Evolutionary conservation across 305 asterid genomes (phyloP), one percentile per base, ranked within the genome.

Genomic region (Ruellia speciosa): DNA sequence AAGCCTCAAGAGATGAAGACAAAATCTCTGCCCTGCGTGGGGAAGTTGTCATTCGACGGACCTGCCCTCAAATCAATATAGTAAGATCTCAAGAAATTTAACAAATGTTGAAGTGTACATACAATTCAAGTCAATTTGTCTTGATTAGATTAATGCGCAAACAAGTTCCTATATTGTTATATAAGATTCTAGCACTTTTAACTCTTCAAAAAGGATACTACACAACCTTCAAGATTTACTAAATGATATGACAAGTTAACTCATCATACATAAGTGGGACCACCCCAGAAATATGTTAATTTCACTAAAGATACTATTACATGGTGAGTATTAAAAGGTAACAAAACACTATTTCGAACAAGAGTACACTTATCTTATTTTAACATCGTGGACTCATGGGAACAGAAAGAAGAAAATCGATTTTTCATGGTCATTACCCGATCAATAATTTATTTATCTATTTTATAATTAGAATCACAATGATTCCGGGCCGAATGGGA

Each of bases 21-120:
- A 93, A 75, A 72, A 93, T 88, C 68, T 88, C 96, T 35, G 99
- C 99, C 80, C 97, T 93, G 66, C 73, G 88, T 16, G 97, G 97
- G 65, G 99, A 93, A 71, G 96, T 86, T 56, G 99, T 93, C 97
- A 93, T 93, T 69, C 99, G 84, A 18, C 99, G 96, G 56, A 93
- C 97, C 99, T 93, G 84, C 62, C 46, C 60, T 65, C 59, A 34
- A 19, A 48, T 39, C 54, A 56, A 54, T 62, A 74, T 31, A 55
- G 55, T 39, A 18, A 56, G 56, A 62, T 46, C 61, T 60, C 43
- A 60, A 59, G 61, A 49, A 50, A 51, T 53, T 12, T 40, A 65
- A 59, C 9, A 59, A 41, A 53, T 24, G 15, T 16, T 12, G 17
- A 59, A 54, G 37, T 14, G 17, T 20, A 3, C 49, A 40, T 48